Conservation (phyloP, 192 early-diverging fungal genomes). For the Dissophora ornata region DNA sequence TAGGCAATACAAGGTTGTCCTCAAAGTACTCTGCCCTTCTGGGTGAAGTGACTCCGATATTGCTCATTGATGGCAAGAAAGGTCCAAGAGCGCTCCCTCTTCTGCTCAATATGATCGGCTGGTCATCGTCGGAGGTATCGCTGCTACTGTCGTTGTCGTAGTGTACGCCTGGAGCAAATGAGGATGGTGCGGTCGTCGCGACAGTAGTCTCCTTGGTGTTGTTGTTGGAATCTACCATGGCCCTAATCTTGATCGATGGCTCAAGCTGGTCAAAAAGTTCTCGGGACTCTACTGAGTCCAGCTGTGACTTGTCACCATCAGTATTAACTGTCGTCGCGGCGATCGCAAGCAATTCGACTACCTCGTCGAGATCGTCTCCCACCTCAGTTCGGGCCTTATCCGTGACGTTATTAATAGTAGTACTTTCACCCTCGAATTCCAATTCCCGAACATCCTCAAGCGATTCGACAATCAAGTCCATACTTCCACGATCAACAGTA, state of each 20-base stretch:
- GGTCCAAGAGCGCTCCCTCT: not conserved
- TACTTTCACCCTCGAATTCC: not conserved
- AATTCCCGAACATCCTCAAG: not conserved
- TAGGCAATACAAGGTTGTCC: not conserved
- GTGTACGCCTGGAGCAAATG: not conserved
- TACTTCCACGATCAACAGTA: not conserved
- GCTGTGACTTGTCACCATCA: not conserved
- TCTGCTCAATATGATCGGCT: slow-evolving; percentile 36
- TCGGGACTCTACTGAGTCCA: not conserved
- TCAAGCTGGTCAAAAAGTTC: too few relatives aligned
- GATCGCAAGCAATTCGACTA: slow-evolving; percentile 17
- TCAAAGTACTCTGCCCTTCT: not conserved
- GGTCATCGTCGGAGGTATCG: slow-evolving; percentile 35
- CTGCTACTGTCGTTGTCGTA: not conserved
- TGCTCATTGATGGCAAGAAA: not conserved
- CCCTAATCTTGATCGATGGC: too few relatives aligned
- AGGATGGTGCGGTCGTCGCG: not conserved
- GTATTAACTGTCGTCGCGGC: not conserved
- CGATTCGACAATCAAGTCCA: not conserved
- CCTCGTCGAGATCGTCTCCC: slow-evolving; percentile 13
- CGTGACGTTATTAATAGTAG: not conserved
- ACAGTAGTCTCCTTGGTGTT: not conserved
- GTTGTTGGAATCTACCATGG: not conserved
- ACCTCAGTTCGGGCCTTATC: not conserved
- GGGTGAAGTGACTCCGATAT: not conserved